Percentiles rank a stretch among this genome's conserved stretches.
Evolutionary conservation across 1,139 yeast species (phyloP).

Genomic region (Pichia sp.): DNA sequence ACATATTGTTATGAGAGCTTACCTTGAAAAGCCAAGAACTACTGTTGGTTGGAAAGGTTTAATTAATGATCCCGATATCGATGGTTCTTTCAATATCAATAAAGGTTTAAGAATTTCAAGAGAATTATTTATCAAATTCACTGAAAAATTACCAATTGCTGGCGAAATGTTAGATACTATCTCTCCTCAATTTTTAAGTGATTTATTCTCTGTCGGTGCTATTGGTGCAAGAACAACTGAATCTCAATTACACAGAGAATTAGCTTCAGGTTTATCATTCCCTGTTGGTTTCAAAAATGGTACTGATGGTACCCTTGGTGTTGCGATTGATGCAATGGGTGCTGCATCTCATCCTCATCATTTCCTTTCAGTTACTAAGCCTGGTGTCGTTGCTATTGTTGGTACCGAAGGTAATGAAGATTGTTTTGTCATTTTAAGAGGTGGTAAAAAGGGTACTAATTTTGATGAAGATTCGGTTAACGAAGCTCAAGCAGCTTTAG

Average conservation of each 20-base stretch:
- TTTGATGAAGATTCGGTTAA: slow-evolving; percentile 69
- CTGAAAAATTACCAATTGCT: slow-evolving; percentile 82
- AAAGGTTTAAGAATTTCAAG: slow-evolving; percentile 88
- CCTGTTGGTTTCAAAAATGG: slow-evolving; percentile 99
- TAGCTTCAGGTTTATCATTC: slow-evolving; percentile 94
- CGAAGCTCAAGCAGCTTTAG: slow-evolving; percentile 60
- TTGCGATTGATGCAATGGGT: slow-evolving; percentile 89
- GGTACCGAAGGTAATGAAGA: slow-evolving; percentile 92
- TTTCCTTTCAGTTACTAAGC: slow-evolving; percentile 87
- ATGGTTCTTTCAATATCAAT: slow-evolving; percentile 88
- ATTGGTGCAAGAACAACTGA: slow-evolving; percentile 99
- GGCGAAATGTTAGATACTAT: slow-evolving; percentile 97
- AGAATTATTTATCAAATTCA: slow-evolving; percentile 76
- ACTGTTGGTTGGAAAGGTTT: slow-evolving; percentile 99
- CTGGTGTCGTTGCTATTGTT: slow-evolving; percentile 91
- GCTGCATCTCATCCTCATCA: slow-evolving; percentile 94
- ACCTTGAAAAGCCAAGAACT: slow-evolving; percentile 95
- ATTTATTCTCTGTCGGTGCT: slow-evolving; percentile 89
- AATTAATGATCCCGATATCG: slow-evolving; percentile 95
- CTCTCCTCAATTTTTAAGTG: slow-evolving; percentile 92
- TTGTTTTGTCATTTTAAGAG: slow-evolving; percentile 87
- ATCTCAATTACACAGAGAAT: slow-evolving; percentile 94
- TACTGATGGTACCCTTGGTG: slow-evolving; percentile 90
- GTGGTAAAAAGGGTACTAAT: slow-evolving; percentile 91
- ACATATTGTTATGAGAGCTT: slow-evolving; percentile 91